A percentile compares a stretch with the other conserved stretches of the same genome.
These are phyloP conservation scores for Candida ulmi DNA, from an alignment of 805 yeast genomes.

Conservation along the genomic window DNA sequence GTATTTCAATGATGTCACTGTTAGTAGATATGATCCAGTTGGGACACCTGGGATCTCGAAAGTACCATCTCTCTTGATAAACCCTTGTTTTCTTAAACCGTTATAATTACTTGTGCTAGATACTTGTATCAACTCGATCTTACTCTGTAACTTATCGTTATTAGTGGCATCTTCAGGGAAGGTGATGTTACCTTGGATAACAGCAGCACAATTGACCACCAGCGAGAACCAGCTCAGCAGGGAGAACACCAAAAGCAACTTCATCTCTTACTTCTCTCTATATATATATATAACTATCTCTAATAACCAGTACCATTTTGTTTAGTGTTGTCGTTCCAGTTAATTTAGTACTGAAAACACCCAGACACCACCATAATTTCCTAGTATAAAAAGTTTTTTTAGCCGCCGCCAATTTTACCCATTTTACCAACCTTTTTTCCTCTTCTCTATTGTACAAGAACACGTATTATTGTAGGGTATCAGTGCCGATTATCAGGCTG, in stretches of 20 bases:
- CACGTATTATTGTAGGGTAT: slow-evolving; percentile 25
- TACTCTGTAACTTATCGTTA: slow-evolving; percentile 10
- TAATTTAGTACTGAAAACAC: not conserved
- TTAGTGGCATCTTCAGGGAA: slow-evolving; percentile 9
- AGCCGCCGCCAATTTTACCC: no score
- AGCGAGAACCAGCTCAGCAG: not conserved
- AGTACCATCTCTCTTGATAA: slow-evolving; percentile 8
- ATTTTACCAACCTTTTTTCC: not conserved
- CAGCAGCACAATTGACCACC: not conserved
- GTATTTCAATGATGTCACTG: slow-evolving; percentile 14
- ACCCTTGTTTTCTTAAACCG: slow-evolving; percentile 5
- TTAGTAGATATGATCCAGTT: slow-evolving; percentile 15
- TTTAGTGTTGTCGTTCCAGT: no score
- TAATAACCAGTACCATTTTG: no score
- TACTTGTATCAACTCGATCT: slow-evolving; percentile 10
- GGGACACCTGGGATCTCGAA: slow-evolving; percentile 13
- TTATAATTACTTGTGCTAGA: not conserved
- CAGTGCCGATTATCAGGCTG: slow-evolving; percentile 20
- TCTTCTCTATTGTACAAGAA: slow-evolving; percentile 20
- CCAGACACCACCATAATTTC: not conserved
- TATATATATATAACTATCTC: no score
- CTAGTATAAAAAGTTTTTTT: not conserved
- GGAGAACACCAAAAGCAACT: not conserved
- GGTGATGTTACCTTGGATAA: slow-evolving; percentile 11
- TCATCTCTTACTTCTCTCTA: not conserved